phyloP scores from a whole-genome alignment of 371 early-diverging fungal species.

The Lichtheimia ramosa region DNA sequence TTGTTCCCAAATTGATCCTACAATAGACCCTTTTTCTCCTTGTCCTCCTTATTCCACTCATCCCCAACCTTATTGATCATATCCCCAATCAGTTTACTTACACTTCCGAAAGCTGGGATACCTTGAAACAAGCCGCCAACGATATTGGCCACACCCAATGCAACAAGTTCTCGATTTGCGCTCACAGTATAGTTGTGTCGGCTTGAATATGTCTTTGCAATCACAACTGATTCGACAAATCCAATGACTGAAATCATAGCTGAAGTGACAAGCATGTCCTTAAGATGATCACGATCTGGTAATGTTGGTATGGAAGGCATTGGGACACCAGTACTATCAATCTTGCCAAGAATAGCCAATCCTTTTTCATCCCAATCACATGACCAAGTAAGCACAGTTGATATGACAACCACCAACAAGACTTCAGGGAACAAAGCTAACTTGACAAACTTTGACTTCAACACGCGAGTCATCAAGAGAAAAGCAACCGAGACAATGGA shows the following conservation, averaged over 20 bases:
- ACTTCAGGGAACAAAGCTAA: constrained; percentile 87
- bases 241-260: constrained; percentile 90
- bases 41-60: no score
- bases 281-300: constrained; percentile 59
- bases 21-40: no score
- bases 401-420: constrained; percentile 72
- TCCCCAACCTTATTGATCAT: no score
- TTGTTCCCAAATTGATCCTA: no score
- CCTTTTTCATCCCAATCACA: constrained; percentile 72
- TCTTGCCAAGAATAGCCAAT: constrained; percentile 73
- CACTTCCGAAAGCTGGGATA: constrained; percentile 89
- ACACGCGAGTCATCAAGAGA: constrained; percentile 53
- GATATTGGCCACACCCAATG: constrained; percentile 84
- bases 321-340: constrained; percentile 63
- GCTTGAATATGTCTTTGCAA: constrained; percentile 86
- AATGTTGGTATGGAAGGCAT: constrained; percentile 60
- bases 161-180: constrained; percentile 91
- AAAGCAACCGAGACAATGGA: constrained; percentile 70
- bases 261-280: constrained; percentile 56
- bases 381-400: constrained; percentile 62
- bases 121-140: constrained; percentile 80
- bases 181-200: constrained; percentile 87
- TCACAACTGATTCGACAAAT: constrained; percentile 93
- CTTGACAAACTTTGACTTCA: constrained; percentile 55
- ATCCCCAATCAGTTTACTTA: constrained; percentile 16